Conservation (phyloP, 441 rosid species). For the Adansonia rubrostipa region DNA sequence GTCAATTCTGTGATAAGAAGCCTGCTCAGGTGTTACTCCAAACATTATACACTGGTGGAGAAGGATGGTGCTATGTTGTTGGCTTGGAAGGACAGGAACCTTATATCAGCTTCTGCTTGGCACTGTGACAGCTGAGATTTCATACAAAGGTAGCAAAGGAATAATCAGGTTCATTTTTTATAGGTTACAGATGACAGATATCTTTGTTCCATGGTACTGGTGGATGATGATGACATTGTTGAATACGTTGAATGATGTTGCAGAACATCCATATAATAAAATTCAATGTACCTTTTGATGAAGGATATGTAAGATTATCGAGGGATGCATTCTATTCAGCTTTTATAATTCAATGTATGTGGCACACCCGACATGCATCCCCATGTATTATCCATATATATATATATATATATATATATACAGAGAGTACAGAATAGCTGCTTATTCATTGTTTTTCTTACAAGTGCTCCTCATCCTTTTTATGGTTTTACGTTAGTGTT, state of each 20-base stretch:
- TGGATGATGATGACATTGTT: neutral
- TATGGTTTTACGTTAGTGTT: neutral
- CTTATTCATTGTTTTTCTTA: neutral
- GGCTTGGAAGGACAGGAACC: constrained; percentile 78
- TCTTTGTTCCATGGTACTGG: neutral
- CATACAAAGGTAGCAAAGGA: constrained; percentile 9
- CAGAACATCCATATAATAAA: neutral
- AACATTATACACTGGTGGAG: constrained; percentile 60
- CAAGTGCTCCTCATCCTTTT: neutral
- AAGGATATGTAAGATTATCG: neutral
- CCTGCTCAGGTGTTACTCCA: constrained; percentile 57
- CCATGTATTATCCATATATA: neutral
- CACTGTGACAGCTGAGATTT: constrained; percentile 32
- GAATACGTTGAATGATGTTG: neutral
- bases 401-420: too few relatives aligned
- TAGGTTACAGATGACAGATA: constrained; percentile 5
- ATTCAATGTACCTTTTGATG: neutral
- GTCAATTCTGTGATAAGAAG: constrained; percentile 68
- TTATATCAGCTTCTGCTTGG: constrained; percentile 86
- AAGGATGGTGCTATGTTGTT: constrained; percentile 75
- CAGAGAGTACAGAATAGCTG: neutral
- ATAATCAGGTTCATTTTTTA: constrained; percentile 13
- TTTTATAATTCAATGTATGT: constrained; percentile 9
- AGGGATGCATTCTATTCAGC: neutral
- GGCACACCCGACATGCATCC: neutral